Evolutionary conservation across 768 basidiomycete species (phyloP).

Genomic region (Strobilomyces confusus): DNA sequence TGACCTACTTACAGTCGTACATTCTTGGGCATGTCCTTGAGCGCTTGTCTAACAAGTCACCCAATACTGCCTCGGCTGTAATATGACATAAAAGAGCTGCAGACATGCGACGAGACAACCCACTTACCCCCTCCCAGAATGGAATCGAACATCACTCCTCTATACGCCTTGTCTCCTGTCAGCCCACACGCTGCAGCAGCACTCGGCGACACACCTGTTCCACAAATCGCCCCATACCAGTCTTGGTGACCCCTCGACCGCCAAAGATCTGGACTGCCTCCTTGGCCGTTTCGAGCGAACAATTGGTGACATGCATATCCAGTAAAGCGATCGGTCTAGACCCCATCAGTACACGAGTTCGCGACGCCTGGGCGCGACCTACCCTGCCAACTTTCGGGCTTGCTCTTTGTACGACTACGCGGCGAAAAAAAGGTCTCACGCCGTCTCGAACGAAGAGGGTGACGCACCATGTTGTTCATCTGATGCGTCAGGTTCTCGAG

Average conservation of each 20-base stretch:
- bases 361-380: not conserved
- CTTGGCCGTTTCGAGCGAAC: conserved; percentile 36
- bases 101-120: not conserved
- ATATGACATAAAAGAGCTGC: not conserved
- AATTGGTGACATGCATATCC: conserved; percentile 54
- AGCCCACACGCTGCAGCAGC: not conserved
- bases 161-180: conserved; percentile 16
- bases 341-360: not conserved
- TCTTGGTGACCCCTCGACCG: conserved; percentile 80
- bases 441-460: not conserved
- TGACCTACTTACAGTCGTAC: conserved; percentile 38
- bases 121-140: conserved; percentile 24
- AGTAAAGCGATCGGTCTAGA: conserved; percentile 49
- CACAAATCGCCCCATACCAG: conserved; percentile 74
- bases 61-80: conserved; percentile 54
- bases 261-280: conserved; percentile 85
- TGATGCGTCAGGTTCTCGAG: conserved; percentile 77
- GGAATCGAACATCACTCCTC: conserved; percentile 19
- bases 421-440: not conserved
- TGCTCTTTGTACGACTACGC: conserved; percentile 63
- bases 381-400: conserved; percentile 65
- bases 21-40: conserved; percentile 51
- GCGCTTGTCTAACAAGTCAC: conserved; percentile 58
- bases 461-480: conserved; percentile 74
- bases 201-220: conserved; percentile 58